Base-by-base conservation (phyloP, 768 basidiomycete genomes). In the Suillus placidus region DNA sequence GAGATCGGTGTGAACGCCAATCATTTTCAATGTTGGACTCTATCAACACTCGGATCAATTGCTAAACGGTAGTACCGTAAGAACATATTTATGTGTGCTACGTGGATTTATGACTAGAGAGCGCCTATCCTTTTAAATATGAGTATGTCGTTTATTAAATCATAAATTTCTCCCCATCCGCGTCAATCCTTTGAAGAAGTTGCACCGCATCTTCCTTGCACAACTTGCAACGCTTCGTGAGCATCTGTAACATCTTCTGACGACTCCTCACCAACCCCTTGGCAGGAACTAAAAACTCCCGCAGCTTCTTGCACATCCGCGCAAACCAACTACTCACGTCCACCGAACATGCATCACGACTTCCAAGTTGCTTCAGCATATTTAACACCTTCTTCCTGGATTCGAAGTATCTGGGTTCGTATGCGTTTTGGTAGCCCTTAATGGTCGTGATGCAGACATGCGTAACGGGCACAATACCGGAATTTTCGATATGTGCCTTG, bases 201-300 rank as follows among this genome's bases (percentile, higher is more conserved):
- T 70, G 67, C 20, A 62, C 64, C 32, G 73, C 75, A 47, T 67
- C 30, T 52, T 64, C 68, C 13, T 60, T 54, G 26, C 68, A 66
- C 62, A 76, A 38, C 45, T 56, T 65, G 67, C 76, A 77, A 49
- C 76, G 75, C 61, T 73, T 77, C 57, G 62, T 72, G n/a, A 62
- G 45, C 7, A 23, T 14, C 35, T 38, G 10, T 4, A 62, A 18
- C 61, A 35, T 38, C 52, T 62, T 67, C 34, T 20, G 4, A n/a
- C 10, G 32, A 35, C 6, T n/a, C 32, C 1, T 6, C 34, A 5
- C 20, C 4, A 35, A 6, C 54, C 18, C 18, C 18, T 34, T 34
- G 51, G 3, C 49, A 6, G 49, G 49, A 51, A 26, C 23, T 13
- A 55, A 20, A 10, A 55, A 20, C 30, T 18, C 16, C 18, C 52